Evolutionary conservation across 1,139 yeast genomes (phyloP).

Genomic region (Saccharomyces pastorianus): DNA sequence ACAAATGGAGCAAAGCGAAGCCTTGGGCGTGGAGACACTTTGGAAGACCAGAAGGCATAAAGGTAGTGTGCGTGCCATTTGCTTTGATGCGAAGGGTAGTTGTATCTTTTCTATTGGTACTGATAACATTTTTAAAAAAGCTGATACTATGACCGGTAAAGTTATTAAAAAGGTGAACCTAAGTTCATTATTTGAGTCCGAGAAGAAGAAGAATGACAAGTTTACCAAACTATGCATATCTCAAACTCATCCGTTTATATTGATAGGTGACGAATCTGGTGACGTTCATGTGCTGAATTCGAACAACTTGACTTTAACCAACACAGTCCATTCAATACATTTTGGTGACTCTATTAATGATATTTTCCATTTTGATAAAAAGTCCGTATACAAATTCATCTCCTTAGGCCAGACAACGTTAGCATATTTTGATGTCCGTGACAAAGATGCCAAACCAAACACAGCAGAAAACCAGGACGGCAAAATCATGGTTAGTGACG

Average conservation of each 20-base stretch:
- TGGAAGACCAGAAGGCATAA: constrained; percentile 92
- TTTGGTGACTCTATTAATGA: constrained; percentile 65
- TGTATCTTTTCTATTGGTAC: constrained; percentile 63
- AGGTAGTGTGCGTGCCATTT: constrained; percentile 72
- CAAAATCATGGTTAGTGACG: constrained; percentile 53
- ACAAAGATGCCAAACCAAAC: constrained; percentile 28
- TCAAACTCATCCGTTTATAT: constrained; percentile 53
- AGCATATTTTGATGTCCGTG: constrained; percentile 70
- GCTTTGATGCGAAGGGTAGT: constrained; percentile 50
- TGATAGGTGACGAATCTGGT: constrained; percentile 79
- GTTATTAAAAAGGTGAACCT: constrained; percentile 50
- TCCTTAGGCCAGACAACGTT: constrained; percentile 80
- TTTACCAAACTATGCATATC: constrained; percentile 60
- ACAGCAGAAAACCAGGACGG: constrained; percentile 32
- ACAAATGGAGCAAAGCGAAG: not conserved
- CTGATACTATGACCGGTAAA: constrained; percentile 63
- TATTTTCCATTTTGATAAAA: constrained; percentile 56
- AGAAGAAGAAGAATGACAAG: constrained; percentile 16
- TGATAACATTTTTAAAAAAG: constrained; percentile 72
- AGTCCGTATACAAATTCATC: constrained; percentile 72
- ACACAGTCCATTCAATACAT: constrained; percentile 47
- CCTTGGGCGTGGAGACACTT: constrained; percentile 31
- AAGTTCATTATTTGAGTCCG: constrained; percentile 6
- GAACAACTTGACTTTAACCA: constrained; percentile 37
- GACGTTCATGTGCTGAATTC: constrained; percentile 56